Evolutionary conservation across 441 rosid species (phyloP), one percentile per base, ranked within the genome.

Genomic region (Viola pubescens): DNA sequence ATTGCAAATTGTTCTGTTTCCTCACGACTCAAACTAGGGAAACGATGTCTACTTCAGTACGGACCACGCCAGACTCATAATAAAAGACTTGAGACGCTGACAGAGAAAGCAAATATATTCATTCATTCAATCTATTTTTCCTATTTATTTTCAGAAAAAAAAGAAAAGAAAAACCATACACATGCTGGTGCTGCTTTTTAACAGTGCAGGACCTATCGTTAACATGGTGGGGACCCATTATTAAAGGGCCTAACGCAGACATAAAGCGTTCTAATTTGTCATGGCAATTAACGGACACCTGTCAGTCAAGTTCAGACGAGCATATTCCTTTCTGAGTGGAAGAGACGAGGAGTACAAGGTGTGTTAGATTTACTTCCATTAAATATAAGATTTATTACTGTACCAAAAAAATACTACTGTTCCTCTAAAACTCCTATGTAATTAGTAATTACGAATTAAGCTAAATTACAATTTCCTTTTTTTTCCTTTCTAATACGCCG

Each of bases 191-290:
- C 34, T 26, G 34, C 34, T 26, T 26, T 13, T 5, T 47, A 47
- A 47, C 16, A 54, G 46, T 10, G 46, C 54, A 50, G 3, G 26
- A 6, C 43, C 19, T 41, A 39, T 26, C 34, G 39, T 37, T 54
- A 12, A 59, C 16, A 53, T 41, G 37, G 75, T 41, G 70, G 78
- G 70, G 78, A 68, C 57, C 70, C 68, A 45, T 19, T 0, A 1
- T 47, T 11, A 68, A 59, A 62, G 48, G 19, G 48, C 58, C 60
- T 50, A 44, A 13, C 59, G 47, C 59, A 58, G 61, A 54, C 61
- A 61, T 40, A 66, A 60, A 54, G 64, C 37, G 62, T 63, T 49
- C 52, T 37, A 60, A 62, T 65, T 37, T 54, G 62, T 37, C 26
- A 49, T 53, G 64, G 58, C 48, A 12, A 9, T 12, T 39, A 67